These are phyloP conservation scores for Delonix regia DNA, from an alignment of 306 rosid species.

Conservation along the genomic window DNA sequence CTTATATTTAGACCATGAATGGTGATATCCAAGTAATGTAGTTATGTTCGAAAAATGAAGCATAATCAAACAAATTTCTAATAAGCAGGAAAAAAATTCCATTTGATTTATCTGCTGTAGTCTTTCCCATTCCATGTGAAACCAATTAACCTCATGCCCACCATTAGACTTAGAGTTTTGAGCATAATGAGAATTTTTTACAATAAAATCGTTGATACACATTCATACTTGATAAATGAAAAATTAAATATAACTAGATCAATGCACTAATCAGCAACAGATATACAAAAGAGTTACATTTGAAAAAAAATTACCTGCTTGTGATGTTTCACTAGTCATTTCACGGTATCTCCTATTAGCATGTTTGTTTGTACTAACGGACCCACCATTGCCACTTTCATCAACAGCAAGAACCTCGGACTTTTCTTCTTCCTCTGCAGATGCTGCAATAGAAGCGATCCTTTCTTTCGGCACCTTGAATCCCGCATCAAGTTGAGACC, in stretches of 20 bases:
- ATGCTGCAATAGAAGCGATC: conserved; percentile 62
- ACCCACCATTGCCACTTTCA: conserved; percentile 45
- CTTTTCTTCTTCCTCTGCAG: conserved; percentile 71
- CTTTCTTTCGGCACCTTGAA: conserved; percentile 83
- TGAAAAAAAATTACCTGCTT: conserved; percentile 43
- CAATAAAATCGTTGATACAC: neutral
- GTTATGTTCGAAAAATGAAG: neutral
- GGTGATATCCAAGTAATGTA: neutral
- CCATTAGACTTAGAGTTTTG: neutral
- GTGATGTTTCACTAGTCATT: conserved; percentile 46
- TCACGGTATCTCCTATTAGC: conserved; percentile 70
- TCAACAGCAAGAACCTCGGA: conserved; percentile 49
- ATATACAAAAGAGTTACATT: neutral
- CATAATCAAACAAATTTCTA: conserved; percentile 10
- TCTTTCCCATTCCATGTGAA: neutral
- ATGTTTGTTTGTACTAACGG: conserved; percentile 32
- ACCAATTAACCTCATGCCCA: neutral
- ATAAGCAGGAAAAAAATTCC: neutral
- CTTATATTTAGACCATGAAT: neutral
- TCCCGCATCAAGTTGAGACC: conserved; percentile 51
- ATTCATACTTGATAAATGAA: neutral
- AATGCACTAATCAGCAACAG: conserved; percentile 8
- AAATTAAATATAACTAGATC: neutral
- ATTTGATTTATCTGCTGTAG: neutral
- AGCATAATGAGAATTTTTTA: neutral